These are phyloP conservation scores for Buddleja alternifolia DNA, from an alignment of 257 asterid species.

Conservation along the genomic window DNA sequence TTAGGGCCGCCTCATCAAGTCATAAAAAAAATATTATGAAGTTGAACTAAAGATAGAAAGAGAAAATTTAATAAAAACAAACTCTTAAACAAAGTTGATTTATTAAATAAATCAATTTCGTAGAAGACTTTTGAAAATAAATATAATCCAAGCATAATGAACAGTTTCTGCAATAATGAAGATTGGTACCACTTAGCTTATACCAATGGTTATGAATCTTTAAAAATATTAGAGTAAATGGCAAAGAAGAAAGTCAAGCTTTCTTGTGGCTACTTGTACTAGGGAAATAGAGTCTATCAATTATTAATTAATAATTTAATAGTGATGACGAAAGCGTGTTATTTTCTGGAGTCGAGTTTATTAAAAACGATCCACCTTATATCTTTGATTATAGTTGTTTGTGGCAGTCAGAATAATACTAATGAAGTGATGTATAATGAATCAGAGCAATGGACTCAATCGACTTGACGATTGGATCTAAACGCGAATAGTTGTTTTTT, in stretches of 20 bases:
- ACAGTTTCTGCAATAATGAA: conserved; percentile 1
- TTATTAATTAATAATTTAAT: background rate
- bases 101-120: background rate
- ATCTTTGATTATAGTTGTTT: too few species aligned
- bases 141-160: background rate
- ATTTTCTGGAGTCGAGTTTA: too few species aligned
- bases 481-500: too few species aligned
- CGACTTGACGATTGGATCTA: too few species aligned
- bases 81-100: background rate
- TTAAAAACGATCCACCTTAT: too few species aligned
- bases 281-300: conserved; percentile 19
- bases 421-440: too few species aligned
- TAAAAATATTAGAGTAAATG: background rate
- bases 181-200: conserved; percentile 32
- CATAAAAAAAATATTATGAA: too few species aligned
- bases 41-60: background rate
- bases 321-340: background rate
- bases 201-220: conserved; percentile 32
- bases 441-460: too few species aligned
- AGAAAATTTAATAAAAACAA: background rate
- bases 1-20: too few species aligned
- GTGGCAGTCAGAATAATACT: too few species aligned
- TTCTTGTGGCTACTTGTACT: conserved; percentile 34
- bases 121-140: background rate
- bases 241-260: conserved; percentile 36